Base-by-base conservation (phyloP, 2,329 filamentous ascomycete genomes). In the Stachybotrys chlorohalonatus region DNA sequence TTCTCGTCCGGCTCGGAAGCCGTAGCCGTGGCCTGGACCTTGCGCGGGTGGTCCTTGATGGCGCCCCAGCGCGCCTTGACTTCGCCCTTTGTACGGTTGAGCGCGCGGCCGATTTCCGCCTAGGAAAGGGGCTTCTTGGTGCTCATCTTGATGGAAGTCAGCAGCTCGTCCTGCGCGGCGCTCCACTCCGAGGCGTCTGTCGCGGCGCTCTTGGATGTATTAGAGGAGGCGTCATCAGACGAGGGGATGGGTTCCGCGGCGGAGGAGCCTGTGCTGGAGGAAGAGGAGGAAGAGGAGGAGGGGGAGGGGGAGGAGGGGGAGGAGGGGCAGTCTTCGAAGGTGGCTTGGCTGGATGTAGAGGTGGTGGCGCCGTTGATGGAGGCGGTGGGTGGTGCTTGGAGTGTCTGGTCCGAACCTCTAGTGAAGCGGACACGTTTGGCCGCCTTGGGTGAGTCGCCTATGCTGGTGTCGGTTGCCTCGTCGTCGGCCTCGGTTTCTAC, bases 111-210 rank as follows among this genome's bases (percentile, higher is more conserved):
- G 31, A 73, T 71, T 11, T 64, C 63, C 0, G 55, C 55, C 71
- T 69, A 73, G 2, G 64, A 59, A 7, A 63, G 54, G 1, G 49
- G 54, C 15, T 64, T 57, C 11, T 58, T 57, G 7, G 7, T 11
- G 0, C 60, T 60, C 32, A 64, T 63, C 54, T 70, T 73, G 67
- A 73, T 69, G 45, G 64, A 62, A 2, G 63, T 55, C 7, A 73
- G 64, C 5, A 69, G 57, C 11, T 58, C 56, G 52, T 73, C 70
- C 31, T 73, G 66, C 0, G 71, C 73, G 8, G 66, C 52, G 9
- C 67, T 63, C 71, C 71, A 73, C 5, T 32, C 55, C 5, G 54
- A 52, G n/a, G 57, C 52, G 13, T 54, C 51, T 3, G 51, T 53
- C 9, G 16, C 17, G 9, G 8, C 46, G 36, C 36, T 39, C 36